Conservation (phyloP, 257 asterid genomes). For the Gentiana dahurica region DNA sequence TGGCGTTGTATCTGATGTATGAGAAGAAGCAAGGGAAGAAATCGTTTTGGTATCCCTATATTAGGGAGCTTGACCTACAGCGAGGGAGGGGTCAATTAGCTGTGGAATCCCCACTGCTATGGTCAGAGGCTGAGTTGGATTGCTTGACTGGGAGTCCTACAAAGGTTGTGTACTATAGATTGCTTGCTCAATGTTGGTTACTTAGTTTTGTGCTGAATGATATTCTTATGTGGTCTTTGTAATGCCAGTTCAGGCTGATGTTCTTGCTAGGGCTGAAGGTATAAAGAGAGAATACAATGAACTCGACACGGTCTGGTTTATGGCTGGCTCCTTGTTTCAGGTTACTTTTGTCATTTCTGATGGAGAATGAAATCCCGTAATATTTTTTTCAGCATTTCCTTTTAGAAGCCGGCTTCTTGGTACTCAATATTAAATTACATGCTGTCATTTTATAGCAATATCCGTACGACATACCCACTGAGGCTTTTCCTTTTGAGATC, state of each 20-base stretch:
- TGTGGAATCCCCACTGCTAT: constrained; percentile 89
- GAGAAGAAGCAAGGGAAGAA: constrained; percentile 95
- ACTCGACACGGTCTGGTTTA: constrained; percentile 99
- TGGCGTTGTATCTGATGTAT: constrained; percentile 94
- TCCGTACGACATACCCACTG: constrained; percentile 97
- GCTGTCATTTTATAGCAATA: constrained; percentile 54
- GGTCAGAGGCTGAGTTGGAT: constrained; percentile 87
- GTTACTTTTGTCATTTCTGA: constrained; percentile 17
- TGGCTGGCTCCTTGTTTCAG: constrained; percentile 98
- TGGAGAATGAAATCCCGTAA: not conserved
- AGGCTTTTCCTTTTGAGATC: constrained; percentile 90
- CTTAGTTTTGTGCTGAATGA: not conserved
- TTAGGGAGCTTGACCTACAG: constrained; percentile 91
- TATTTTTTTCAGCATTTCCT: not conserved
- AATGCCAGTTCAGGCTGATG: constrained; percentile 50
- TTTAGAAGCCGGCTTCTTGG: not conserved
- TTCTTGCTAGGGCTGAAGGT: constrained; percentile 81
- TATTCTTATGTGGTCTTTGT: not conserved
- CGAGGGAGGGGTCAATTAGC: constrained; percentile 98
- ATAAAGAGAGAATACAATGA: constrained; percentile 89
- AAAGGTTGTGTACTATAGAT: constrained; percentile 37
- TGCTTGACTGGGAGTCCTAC: constrained; percentile 93
- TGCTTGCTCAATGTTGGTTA: not conserved
- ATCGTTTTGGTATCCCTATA: constrained; percentile 94
- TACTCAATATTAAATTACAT: constrained; percentile 10